Evolutionary conservation across 2,329 filamentous ascomycete genomes (phyloP), one percentile per base, ranked within the genome.

Genomic region (Cladosporium oxysporum): DNA sequence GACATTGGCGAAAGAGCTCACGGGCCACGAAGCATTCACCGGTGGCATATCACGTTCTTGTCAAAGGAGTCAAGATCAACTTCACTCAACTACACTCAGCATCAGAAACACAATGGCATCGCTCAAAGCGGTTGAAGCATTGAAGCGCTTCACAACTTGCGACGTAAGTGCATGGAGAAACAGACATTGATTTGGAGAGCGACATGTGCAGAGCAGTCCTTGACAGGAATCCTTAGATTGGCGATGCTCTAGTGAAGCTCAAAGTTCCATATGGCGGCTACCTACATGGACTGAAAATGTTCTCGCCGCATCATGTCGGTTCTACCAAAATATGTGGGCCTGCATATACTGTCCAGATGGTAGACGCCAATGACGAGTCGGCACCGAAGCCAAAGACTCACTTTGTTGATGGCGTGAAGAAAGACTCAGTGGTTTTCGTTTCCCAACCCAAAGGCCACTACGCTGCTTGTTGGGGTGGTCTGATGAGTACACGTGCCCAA

Each of bases 241-340:
- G 83, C 52, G 84, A 85, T 68, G 84, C 83, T 0, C 78, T 86
- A 1, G 78, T 78, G 68, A 85, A 85, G 72, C 77, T 86, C 52
- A 75, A 74, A 65, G 70, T 75, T 2, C 70, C 74, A 12, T 68
- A 84, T 69, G 84, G 84, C 68, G 84, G 84, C 52, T 87, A 86
- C 73, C 77, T 87, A 1, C 79, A 81, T 2, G 83, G 83, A 18
- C 75, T 87, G 57, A 83, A 80, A 29, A 82, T 87, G 79, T 86
- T 80, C 79, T 86, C 84, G 2, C 84, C 84, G 59, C 83, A 85
- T 74, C 83, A 85, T 74, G 78, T 79, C 26, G 83, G 83, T 5
- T 68, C 75, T 12, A 83, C 83, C 52, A 85, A 84, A 73, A 83
- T 87, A 64, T 77, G 84, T 21, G 85, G 85, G 5, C 83, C 82